Base-by-base conservation (phyloP, 805 yeast species). In the Metschnikowia noctiluminum region DNA sequence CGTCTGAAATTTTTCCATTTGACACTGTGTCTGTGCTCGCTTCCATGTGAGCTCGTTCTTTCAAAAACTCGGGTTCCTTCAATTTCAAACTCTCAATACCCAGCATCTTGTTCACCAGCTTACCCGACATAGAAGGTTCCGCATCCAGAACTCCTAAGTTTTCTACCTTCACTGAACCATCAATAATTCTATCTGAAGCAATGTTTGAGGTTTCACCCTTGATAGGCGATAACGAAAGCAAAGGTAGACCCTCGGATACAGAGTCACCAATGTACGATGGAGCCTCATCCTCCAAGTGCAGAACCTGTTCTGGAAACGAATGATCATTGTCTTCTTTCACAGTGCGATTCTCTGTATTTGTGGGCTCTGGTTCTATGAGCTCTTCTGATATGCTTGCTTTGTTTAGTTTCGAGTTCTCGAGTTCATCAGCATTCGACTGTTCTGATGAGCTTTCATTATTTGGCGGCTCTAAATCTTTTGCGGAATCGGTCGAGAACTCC, bases 221-320 rank as follows among this genome's bases (percentile, higher is more conserved):
- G 32, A 30, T 30, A 10, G 42, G 42, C 12, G 28, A 40, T 16
- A 34, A 15, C 15, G 42, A 38, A 11, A 38, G 16, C n/a, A 44
- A 28, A 8, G 38, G 38, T n/a, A 37, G 39, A 28, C 35, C 43
- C 21, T 44, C 47, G 9, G 47, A 44, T 7, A 34, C 47, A 6
- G 47, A 44, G 16, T 44, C 43, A 2, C 42, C 47, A 27, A 44
- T 39, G 16, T 30, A 44, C 10, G 47, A 44, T 5, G 47, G 42
- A 8, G 32, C n/a, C 11, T 38, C 47, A 3, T 38, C 9, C 8
- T 39, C 35, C 7, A 27, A 11, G 16, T 34, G 36, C 12, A 2
- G 36, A 34, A 16, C 15, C n/a, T 13, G 12, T n/a, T 30, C 5
- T 9, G 32, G 6, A 30, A 30, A 21, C 21, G 4, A 4, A 2